Percentiles rank a stretch among this genome's conserved stretches.
Conservation (phyloP, 805 yeast genomes). For the Pichia sporocuriosa region DNA sequence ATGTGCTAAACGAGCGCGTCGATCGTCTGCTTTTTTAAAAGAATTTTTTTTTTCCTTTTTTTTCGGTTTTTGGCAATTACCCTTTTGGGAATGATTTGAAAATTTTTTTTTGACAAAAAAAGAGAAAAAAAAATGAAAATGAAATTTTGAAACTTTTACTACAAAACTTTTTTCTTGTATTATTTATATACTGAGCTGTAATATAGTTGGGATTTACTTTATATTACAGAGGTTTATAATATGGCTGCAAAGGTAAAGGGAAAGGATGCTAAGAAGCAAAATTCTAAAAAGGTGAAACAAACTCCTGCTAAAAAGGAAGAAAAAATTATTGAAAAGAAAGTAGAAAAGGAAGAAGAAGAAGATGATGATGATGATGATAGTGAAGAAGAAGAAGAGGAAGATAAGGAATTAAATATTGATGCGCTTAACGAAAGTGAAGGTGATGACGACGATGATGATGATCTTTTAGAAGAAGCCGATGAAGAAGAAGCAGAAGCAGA, state of each 20-base stretch:
- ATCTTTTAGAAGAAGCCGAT: too few species aligned
- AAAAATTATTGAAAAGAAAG: constrained; percentile 18
- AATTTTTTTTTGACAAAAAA: constrained; percentile 26
- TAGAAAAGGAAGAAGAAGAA: constrained; percentile 29
- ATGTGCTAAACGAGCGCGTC: not conserved
- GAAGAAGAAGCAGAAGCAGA: constrained; percentile 29
- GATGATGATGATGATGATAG: constrained; percentile 14
- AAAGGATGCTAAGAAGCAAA: constrained; percentile 30
- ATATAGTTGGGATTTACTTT: too few species aligned
- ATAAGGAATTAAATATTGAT: constrained; percentile 22
- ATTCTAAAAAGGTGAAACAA: constrained; percentile 45
- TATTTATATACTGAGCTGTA: too few species aligned
- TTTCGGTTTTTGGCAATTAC: not conserved
- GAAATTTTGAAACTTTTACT: too few species aligned
- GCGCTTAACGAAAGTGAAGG: constrained; percentile 35
- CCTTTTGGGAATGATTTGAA: constrained; percentile 6
- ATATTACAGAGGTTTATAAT: too few species aligned
- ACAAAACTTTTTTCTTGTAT: too few species aligned
- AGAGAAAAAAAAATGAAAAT: constrained; percentile 43
- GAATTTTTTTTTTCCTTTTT: not conserved
- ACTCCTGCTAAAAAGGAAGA: constrained; percentile 11
- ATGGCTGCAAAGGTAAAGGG: constrained; percentile 9
- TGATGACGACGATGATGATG: constrained; percentile 31
- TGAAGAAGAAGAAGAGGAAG: constrained; percentile 31
- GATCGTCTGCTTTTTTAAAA: not conserved